phyloP scores from a whole-genome alignment of 306 rosid species.

The Cucurbita ficifolia region DNA sequence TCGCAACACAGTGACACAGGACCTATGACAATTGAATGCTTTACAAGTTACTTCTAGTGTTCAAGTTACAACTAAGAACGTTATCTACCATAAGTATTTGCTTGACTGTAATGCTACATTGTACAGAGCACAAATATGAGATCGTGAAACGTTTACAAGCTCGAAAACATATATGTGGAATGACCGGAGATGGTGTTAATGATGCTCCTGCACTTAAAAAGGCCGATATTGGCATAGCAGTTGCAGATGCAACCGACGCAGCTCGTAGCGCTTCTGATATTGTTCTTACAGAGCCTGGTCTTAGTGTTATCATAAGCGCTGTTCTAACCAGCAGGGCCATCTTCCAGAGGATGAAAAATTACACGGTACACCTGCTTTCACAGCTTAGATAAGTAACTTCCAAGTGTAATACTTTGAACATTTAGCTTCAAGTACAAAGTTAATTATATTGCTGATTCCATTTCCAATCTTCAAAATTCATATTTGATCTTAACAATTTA shows the following conservation, averaged over 20 bases:
- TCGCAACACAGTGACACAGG: not conserved
- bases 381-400: not conserved
- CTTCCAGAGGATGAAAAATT: constrained; percentile 86
- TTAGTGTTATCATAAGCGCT: constrained; percentile 74
- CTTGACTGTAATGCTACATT: not conserved
- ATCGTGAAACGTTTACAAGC: constrained; percentile 71
- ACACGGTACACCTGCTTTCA: constrained; percentile 39
- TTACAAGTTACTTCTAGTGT: not conserved
- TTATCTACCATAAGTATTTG: not conserved
- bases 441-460: not conserved
- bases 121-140: constrained; percentile 74
- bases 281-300: constrained; percentile 80
- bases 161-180: constrained; percentile 68
- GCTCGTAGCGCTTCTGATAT: constrained; percentile 86
- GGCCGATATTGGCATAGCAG: constrained; percentile 89
- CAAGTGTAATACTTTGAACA: not conserved
- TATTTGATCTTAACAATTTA: not conserved
- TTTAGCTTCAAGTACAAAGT: not conserved
- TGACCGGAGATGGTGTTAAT: constrained; percentile 87
- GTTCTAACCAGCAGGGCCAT: constrained; percentile 85
- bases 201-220: constrained; percentile 84
- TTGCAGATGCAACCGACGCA: constrained; percentile 87
- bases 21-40: not conserved
- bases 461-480: not conserved
- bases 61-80: not conserved